phyloP scores from a whole-genome alignment of 75 land plant species.

The Pinus albicaulis region DNA sequence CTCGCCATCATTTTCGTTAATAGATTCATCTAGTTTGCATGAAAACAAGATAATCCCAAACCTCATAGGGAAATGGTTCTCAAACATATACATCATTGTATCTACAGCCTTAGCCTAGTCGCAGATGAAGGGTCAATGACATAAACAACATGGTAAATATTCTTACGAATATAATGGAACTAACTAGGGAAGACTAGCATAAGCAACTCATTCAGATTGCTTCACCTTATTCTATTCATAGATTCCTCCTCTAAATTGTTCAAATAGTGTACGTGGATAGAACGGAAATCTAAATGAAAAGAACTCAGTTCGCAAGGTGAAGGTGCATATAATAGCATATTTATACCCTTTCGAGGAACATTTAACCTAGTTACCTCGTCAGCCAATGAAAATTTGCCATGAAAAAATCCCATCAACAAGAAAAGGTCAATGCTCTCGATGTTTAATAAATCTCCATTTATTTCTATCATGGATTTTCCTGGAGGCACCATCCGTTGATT shows the following conservation, averaged over 20 bases:
- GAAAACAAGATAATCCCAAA: conserved; percentile 88
- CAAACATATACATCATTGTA: conserved; percentile 47
- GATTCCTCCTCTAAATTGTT: conserved; percentile 86
- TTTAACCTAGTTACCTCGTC: too few species aligned
- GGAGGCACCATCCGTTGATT: too few species aligned
- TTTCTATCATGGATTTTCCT: too few species aligned
- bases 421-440: too few species aligned
- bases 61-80: conserved; percentile 75
- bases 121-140: conserved; percentile 81
- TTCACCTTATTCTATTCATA: conserved; percentile 81
- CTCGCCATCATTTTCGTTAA: conserved; percentile 48
- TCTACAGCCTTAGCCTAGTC: conserved; percentile 61
- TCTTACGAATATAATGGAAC: conserved; percentile 86
- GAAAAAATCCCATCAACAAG: too few species aligned
- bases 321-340: conserved; percentile 44
- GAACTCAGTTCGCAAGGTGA: conserved; percentile 49
- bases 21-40: conserved; percentile 32
- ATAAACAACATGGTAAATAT: conserved; percentile 87
- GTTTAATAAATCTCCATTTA: too few species aligned
- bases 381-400: too few species aligned
- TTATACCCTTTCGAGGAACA: conserved; percentile 58
- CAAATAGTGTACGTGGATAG: conserved; percentile 75
- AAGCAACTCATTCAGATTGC: conserved; percentile 85
- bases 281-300: conserved; percentile 86
- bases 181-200: conserved; percentile 95